Percentiles rank a stretch among this genome's conserved stretches.
These are phyloP conservation scores for Juglanconis sp. DNA, from an alignment of 2,329 filamentous ascomycete species.

Conservation along the genomic window DNA sequence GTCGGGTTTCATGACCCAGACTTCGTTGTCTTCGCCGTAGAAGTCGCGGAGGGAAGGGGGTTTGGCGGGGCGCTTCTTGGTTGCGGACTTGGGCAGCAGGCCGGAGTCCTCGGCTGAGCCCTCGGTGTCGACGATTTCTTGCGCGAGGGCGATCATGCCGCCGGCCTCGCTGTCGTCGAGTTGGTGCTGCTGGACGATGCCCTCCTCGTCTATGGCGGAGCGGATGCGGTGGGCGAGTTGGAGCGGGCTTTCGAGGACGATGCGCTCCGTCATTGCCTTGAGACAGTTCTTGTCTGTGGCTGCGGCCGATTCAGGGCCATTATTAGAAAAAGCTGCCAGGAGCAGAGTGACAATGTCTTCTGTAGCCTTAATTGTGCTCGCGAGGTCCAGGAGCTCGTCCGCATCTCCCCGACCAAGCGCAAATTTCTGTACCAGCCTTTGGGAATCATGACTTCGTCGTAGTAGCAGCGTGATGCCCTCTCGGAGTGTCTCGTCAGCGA, in stretches of 20 bases:
- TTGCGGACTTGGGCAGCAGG: constrained; percentile 49
- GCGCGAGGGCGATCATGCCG: constrained; percentile 69
- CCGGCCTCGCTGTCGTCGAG: constrained; percentile 69
- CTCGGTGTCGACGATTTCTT: constrained; percentile 66
- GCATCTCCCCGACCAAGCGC: constrained; percentile 87
- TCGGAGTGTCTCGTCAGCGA: constrained; percentile 63
- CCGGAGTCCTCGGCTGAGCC: constrained; percentile 56
- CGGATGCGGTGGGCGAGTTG: constrained; percentile 69
- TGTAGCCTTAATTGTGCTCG: constrained; percentile 75
- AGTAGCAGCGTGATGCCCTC: constrained; percentile 68
- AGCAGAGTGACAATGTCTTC: constrained; percentile 59
- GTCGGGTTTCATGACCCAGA: constrained; percentile 63
- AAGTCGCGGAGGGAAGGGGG: constrained; percentile 49
- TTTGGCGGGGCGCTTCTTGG: constrained; percentile 33
- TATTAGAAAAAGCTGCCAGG: constrained; percentile 17
- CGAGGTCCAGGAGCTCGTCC: constrained; percentile 82
- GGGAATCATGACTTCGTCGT: constrained; percentile 75
- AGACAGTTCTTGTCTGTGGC: constrained; percentile 33
- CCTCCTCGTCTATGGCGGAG: constrained; percentile 86
- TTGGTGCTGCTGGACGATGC: constrained; percentile 75
- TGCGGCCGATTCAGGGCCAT: not conserved
- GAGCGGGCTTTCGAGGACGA: constrained; percentile 64
- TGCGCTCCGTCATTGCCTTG: constrained; percentile 47
- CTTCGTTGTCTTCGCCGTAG: constrained; percentile 58
- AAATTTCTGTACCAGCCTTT: constrained; percentile 90